These are phyloP conservation scores for Panicum virgatum DNA, from an alignment of 202 grass and related monocot species.

Conservation along the genomic window DNA sequence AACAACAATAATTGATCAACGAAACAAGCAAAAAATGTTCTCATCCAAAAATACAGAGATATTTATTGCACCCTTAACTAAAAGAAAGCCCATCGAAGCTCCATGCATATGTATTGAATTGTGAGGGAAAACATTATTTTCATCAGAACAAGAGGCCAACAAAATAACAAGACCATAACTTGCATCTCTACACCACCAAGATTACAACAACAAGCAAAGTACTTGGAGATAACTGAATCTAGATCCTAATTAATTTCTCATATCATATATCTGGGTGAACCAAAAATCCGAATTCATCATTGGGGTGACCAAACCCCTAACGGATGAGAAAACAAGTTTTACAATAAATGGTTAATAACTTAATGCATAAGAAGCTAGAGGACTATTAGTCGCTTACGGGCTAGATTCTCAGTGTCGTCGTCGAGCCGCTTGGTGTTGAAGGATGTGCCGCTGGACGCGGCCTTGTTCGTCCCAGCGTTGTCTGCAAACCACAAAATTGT, in stretches of 20 bases:
- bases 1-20: too few relatives aligned
- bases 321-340: neutral
- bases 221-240: neutral
- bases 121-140: neutral
- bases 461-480: slow-evolving; percentile 89
- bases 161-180: neutral
- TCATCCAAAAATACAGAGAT: neutral
- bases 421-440: slow-evolving; percentile 93
- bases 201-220: neutral
- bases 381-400: slow-evolving; percentile 62
- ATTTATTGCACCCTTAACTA: neutral
- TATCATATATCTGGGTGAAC: neutral
- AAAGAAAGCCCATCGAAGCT: neutral
- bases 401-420: slow-evolving; percentile 85
- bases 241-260: neutral
- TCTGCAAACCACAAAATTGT: slow-evolving; percentile 43
- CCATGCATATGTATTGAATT: too few relatives aligned
- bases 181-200: neutral
- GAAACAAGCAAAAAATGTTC: neutral
- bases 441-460: slow-evolving; percentile 84
- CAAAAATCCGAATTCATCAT: neutral
- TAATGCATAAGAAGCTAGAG: too few relatives aligned
- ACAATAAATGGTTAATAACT: neutral
- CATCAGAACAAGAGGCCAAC: neutral
- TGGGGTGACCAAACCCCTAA: neutral